Percentiles rank a stretch among this genome's conserved stretches.
These are phyloP conservation scores for Picea sitchensis DNA, from an alignment of 75 land plant species.

Conservation along the genomic window DNA sequence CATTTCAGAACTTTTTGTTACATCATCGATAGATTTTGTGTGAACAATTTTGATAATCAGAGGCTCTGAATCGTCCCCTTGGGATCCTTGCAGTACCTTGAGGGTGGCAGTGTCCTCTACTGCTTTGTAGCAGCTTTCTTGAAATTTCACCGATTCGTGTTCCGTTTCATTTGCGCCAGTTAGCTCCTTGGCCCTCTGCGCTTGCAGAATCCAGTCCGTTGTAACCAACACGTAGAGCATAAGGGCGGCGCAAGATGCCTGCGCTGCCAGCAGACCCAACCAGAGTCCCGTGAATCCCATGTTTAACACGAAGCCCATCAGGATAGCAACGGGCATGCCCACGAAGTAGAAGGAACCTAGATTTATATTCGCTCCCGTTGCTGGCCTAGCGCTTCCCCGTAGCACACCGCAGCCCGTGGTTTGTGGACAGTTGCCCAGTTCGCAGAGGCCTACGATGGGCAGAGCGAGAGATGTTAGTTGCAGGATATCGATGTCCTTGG, in stretches of 20 bases:
- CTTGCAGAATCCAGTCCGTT: slow-evolving; percentile 65
- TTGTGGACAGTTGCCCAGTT: slow-evolving; percentile 83
- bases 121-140: slow-evolving; percentile 7
- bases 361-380: slow-evolving; percentile 58
- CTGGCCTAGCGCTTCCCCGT: slow-evolving; percentile 61
- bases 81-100: background rate
- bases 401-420: slow-evolving; percentile 76
- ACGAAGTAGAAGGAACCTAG: slow-evolving; percentile 71
- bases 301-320: slow-evolving; percentile 36
- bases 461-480: slow-evolving; percentile 46
- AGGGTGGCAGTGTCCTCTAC: background rate
- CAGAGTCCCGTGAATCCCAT: slow-evolving; percentile 71
- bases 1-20: background rate
- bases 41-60: slow-evolving; percentile 8
- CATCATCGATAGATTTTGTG: background rate
- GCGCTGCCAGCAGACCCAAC: slow-evolving; percentile 71
- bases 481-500: slow-evolving; percentile 38
- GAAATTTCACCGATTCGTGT: slow-evolving; percentile 7
- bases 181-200: slow-evolving; percentile 38
- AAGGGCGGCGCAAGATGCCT: slow-evolving; percentile 55
- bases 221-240: slow-evolving; percentile 48
- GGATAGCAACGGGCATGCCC: slow-evolving; percentile 70
- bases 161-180: slow-evolving; percentile 9
- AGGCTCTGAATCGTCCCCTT: background rate
- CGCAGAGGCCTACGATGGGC: slow-evolving; percentile 71